phyloP scores from a whole-genome alignment of 768 basidiomycete species.

The Suillus variegatus region DNA sequence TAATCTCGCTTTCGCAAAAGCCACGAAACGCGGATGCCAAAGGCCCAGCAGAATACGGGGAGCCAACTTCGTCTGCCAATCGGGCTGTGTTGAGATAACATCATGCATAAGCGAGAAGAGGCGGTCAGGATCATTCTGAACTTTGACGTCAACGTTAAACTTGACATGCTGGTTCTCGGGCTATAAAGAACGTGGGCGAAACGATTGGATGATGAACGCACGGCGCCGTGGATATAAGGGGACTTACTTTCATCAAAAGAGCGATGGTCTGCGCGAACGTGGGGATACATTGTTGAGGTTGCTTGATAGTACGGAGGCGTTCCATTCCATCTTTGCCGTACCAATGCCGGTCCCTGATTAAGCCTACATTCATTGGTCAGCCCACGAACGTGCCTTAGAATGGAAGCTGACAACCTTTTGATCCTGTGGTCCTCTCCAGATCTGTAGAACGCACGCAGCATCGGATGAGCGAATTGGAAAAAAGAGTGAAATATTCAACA shows the following conservation, averaged over 20 bases:
- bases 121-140: slow-evolving; percentile 86
- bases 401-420: slow-evolving; percentile 45
- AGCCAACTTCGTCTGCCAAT: slow-evolving; percentile 76
- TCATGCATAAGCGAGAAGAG: slow-evolving; percentile 80
- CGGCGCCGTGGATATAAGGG: slow-evolving; percentile 9
- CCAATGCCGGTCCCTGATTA: slow-evolving; percentile 73
- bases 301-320: slow-evolving; percentile 75
- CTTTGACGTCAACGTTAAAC: slow-evolving; percentile 92
- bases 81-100: slow-evolving; percentile 59
- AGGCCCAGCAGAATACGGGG: slow-evolving; percentile 81
- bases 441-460: slow-evolving; percentile 39
- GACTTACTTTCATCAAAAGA: slow-evolving; percentile 72
- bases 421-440: slow-evolving; percentile 82
- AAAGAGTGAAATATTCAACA: slow-evolving; percentile 24
- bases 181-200: slow-evolving; percentile 32
- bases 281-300: slow-evolving; percentile 85
- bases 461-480: slow-evolving; percentile 22
- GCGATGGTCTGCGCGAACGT: slow-evolving; percentile 85
- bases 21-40: slow-evolving; percentile 91
- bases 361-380: slow-evolving; percentile 41
- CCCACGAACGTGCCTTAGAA: slow-evolving; percentile 27
- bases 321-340: slow-evolving; percentile 71
- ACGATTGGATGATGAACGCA: slow-evolving; percentile 11
- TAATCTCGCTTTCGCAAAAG: slow-evolving; percentile 69
- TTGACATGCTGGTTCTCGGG: slow-evolving; percentile 75